These are phyloP conservation scores for Alternaria hordeiaustralica DNA, from an alignment of 2,329 filamentous ascomycete genomes.

Conservation along the genomic window DNA sequence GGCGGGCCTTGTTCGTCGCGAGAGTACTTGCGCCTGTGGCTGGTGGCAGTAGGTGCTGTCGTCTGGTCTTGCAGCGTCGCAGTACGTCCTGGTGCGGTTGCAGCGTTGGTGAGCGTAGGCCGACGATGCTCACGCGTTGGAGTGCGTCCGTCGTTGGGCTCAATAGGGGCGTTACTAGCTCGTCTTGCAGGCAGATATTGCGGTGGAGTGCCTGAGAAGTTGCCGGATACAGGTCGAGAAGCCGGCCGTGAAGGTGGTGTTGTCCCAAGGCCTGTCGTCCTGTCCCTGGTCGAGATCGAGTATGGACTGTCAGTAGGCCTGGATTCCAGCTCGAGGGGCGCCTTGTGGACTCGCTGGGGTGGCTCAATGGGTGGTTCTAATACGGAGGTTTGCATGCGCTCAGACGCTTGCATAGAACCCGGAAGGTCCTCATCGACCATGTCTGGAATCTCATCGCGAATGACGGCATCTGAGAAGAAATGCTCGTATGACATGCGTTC, in stretches of 20 bases:
- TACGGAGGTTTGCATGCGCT: conserved; percentile 34
- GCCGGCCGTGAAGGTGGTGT: conserved; percentile 44
- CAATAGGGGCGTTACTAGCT: conserved; percentile 42
- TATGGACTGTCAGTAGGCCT: conserved; percentile 38
- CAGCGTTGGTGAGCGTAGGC: conserved; percentile 52
- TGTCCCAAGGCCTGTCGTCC: conserved; percentile 30
- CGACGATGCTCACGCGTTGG: conserved; percentile 51
- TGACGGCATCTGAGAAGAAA: conserved; percentile 79
- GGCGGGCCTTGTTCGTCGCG: conserved; percentile 53
- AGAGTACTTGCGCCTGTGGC: conserved; percentile 69
- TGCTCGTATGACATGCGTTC: conserved; percentile 85
- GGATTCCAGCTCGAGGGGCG: conserved; percentile 35
- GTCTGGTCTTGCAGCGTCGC: conserved; percentile 45
- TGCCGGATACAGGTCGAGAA: conserved; percentile 40
- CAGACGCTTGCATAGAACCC: conserved; percentile 32
- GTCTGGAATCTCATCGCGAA: conserved; percentile 78
- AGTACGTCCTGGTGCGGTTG: conserved; percentile 55
- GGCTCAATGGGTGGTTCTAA: conserved; percentile 34
- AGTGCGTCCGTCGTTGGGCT: conserved; percentile 44
- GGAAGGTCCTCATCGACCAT: conserved; percentile 77
- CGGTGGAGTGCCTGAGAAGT: conserved; percentile 34
- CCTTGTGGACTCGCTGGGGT: conserved; percentile 37
- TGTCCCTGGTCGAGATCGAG: conserved; percentile 43
- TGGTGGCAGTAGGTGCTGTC: conserved; percentile 45
- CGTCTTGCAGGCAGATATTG: conserved; percentile 34